These are phyloP conservation scores for Mortierella antarctica DNA, from an alignment of 192 early-diverging fungal species.

Conservation along the genomic window DNA sequence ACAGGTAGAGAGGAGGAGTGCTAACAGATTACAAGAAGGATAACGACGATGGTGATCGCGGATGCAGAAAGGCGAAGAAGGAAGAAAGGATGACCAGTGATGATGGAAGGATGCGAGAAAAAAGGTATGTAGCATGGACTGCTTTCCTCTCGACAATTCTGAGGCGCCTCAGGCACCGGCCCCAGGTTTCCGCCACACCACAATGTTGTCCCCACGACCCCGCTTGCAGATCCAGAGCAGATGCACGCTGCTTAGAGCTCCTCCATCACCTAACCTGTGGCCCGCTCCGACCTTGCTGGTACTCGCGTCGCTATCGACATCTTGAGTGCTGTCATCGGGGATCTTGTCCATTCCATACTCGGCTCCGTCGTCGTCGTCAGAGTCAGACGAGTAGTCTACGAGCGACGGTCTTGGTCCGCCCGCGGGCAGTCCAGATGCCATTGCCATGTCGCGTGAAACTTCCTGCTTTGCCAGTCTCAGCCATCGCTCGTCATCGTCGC, in stretches of 20 bases:
- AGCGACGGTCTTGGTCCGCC: neutral
- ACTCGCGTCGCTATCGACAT: neutral
- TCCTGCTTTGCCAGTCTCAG: constrained; percentile 9
- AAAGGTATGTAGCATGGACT: neutral
- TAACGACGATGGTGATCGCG: neutral
- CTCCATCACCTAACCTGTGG: constrained; percentile 33
- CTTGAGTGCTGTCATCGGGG: neutral
- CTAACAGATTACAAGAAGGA: neutral
- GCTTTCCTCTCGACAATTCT: neutral
- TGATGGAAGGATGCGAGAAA: neutral
- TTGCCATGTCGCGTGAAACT: neutral
- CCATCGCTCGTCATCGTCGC: neutral
- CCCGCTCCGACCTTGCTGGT: neutral
- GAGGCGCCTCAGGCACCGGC: neutral
- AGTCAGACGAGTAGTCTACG: constrained; percentile 35
- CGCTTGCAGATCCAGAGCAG: constrained; percentile 45
- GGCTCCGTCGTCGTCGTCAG: constrained; percentile 4
- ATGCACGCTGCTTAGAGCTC: constrained; percentile 31
- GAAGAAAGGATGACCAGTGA: constrained; percentile 3
- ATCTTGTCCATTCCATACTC: neutral
- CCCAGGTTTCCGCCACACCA: neutral
- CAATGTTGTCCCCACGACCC: constrained; percentile 14
- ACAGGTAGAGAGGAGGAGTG: neutral
- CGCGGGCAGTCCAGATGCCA: too few species aligned
- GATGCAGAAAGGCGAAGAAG: neutral